phyloP scores from a whole-genome alignment of 2,329 filamentous ascomycete species.

The Cylindrodendrum hubeiense region DNA sequence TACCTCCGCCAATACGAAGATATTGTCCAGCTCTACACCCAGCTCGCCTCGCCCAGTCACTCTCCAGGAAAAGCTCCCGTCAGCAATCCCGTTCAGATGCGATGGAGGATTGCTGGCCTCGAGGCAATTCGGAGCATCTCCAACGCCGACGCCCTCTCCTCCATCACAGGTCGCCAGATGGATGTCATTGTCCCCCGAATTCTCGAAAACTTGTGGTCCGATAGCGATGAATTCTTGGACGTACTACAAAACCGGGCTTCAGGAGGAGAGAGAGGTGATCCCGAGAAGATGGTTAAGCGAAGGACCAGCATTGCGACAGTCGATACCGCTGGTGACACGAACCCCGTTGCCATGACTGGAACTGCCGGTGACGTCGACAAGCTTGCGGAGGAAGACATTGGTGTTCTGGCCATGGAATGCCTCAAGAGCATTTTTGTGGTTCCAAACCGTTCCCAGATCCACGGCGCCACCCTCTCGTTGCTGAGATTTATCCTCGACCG shows the following conservation, averaged over 20 bases:
- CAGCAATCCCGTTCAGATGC: conserved; percentile 80
- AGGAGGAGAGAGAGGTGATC: conserved; percentile 75
- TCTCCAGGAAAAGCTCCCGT: conserved; percentile 64
- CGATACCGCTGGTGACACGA: conserved; percentile 73
- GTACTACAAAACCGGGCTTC: conserved; percentile 76
- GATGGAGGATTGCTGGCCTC: conserved; percentile 81
- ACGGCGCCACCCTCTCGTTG: conserved; percentile 79
- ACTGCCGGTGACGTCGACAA: conserved; percentile 90
- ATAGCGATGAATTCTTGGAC: conserved; percentile 77
- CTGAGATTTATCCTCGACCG: conserved; percentile 79
- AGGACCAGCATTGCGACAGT: conserved; percentile 83
- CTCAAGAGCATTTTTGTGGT: conserved; percentile 87
- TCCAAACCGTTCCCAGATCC: conserved; percentile 85
- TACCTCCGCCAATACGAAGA: conserved; percentile 87
- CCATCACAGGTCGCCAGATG: conserved; percentile 81
- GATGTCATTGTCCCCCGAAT: conserved; percentile 85
- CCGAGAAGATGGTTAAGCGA: conserved; percentile 72
- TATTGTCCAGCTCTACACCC: conserved; percentile 83
- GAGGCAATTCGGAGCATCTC: conserved; percentile 86
- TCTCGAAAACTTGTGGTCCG: conserved; percentile 86
- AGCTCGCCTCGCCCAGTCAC: conserved; percentile 77
- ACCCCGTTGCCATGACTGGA: conserved; percentile 79
- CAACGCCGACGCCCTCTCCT: conserved; percentile 81
- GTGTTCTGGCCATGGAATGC: conserved; percentile 85
- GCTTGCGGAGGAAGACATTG: conserved; percentile 89